Base-by-base conservation (phyloP, 2,329 filamentous ascomycete genomes). In the Aspergillus glaucus region DNA sequence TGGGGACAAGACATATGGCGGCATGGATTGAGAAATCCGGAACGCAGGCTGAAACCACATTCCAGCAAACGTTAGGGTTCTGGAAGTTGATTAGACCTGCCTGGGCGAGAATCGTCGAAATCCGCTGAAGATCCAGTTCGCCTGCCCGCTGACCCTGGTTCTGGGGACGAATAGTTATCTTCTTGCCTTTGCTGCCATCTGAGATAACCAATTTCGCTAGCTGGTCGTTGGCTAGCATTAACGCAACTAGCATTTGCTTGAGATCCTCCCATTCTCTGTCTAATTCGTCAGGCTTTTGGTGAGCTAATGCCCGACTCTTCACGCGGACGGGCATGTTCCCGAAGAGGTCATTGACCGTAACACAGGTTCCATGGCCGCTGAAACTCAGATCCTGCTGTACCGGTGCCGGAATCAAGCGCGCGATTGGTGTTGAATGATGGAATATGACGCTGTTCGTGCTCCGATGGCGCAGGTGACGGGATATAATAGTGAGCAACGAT, bases 241-340 rank as follows among this genome's bases (percentile, higher is more conserved):
- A 64, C 1, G 79, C 79, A 1, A 82, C 75, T 2, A 90, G 59
- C 5, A 75, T 69, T 44, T 72, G 76, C 52, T 80, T 78, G 14
- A 95, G 68, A 1, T 67, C 67, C 24, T 82, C 78, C 82, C 87
- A 92, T 46, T 86, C 78, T 54, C 78, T 85, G 17, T 78, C 76
- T 3, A 78, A 67, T 43, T 84, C 73, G 21, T 73, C 62, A 9
- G 75, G 55, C 56, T 74, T 76, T 59, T 81, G 72, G 36, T 75
- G 65, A 54, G 74, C 69, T 3, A 82, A 57, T 0, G 80, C 80
- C 53, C 90, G 80, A 58, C 90, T 87, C 63, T 93, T 95, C 22
- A 94, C 85, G 12, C 92, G 83, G 10, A 96, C 92, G 0, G 92
- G 90, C 81, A 96, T 88, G 50, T 84, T 86, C 0, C 91, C 90